Conservation (phyloP, 108 stramenopile genomes). For the Nitzschia inconspicua region DNA sequence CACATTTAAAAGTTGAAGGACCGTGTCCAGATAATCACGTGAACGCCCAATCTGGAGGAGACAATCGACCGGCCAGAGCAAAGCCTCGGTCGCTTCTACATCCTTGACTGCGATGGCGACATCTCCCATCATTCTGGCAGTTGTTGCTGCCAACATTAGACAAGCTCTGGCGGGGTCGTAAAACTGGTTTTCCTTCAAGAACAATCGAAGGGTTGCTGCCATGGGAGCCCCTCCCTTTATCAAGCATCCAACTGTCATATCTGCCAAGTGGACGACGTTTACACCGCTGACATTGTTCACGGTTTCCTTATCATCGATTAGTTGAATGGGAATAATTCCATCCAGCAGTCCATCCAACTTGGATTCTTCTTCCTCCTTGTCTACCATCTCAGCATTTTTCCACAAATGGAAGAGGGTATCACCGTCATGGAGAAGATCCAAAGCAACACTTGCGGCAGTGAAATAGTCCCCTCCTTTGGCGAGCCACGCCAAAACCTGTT, state of each 20-base stretch:
- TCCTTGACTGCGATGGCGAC: conserved; percentile 5
- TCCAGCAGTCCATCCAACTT: conserved; percentile 66
- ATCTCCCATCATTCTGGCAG: conserved; percentile 28
- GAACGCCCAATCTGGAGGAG: conserved; percentile 60
- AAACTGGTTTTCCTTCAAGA: conserved; percentile 46
- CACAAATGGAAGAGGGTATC: conserved; percentile 62
- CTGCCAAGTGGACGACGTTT: conserved; percentile 47
- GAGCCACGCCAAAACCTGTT: conserved; percentile 76
- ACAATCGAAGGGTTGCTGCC: conserved; percentile 57
- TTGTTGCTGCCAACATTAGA: conserved; percentile 58
- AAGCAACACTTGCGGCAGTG: conserved; percentile 70
- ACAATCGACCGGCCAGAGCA: conserved; percentile 69
- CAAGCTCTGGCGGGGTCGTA: conserved; percentile 68
- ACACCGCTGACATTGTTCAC: neutral
- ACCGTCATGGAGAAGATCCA: conserved; percentile 61
- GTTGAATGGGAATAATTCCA: conserved; percentile 46
- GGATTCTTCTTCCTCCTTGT: conserved; percentile 43
- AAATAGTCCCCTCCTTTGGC: conserved; percentile 63
- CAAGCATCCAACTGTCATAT: conserved; percentile 79
- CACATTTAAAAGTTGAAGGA: conserved; percentile 61
- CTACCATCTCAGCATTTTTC: conserved; percentile 39
- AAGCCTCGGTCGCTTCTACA: conserved; percentile 11
- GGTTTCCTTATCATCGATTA: conserved; percentile 1
- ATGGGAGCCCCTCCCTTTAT: conserved; percentile 64
- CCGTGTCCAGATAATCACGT: conserved; percentile 57